Evolutionary conservation across 768 basidiomycete species (phyloP), one percentile per base, ranked within the genome.

Genomic region (Lentinula detonsa): DNA sequence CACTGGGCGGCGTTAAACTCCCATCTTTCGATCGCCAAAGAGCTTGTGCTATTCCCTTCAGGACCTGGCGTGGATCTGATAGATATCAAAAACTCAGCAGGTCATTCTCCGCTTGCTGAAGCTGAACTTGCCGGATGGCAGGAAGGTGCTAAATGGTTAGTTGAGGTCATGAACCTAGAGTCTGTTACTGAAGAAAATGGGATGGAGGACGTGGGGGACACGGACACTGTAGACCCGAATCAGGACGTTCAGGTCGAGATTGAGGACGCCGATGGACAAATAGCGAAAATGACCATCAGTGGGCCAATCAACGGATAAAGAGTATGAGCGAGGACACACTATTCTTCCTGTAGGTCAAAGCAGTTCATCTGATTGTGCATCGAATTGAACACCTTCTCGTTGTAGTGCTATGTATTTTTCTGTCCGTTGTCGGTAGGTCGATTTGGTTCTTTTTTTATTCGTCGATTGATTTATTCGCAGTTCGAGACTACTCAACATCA

Each of bases 1-100:
- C 95, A 98, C 68, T 97, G 95, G 95, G 94, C 95, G 0, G 85
- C 90, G 2, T 72, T 94, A 43, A 98, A 97, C 71, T 76, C 81
- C 2, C 95, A 95, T 65, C 81, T 96, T 3, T 69, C 73, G 6
- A 69, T 86, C 51, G 79, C 81, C 1, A 79, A 86, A 69, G 78
- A 75, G 39, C 82, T 93, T 34, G 82, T 93, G 10, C 72, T 78
- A 56, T 80, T 78, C 64, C 74, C 81, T 0, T 67, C 65, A 21
- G 87, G 88, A 0, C 85, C 86, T 1, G 85, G 93, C 1, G 71
- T 81, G 31, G 79, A 81, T 67, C 73, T 88, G 64, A 93, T 93
- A 66, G 93, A 89, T 70, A 80, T 85, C 62, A 90, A 86, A 74
- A 95, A 92, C 65, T 65, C 70, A 1, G 86, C 85, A 3, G 91